Evolutionary conservation across 345 rosid genomes (phyloP).

Genomic region (Adansonia digitata): DNA sequence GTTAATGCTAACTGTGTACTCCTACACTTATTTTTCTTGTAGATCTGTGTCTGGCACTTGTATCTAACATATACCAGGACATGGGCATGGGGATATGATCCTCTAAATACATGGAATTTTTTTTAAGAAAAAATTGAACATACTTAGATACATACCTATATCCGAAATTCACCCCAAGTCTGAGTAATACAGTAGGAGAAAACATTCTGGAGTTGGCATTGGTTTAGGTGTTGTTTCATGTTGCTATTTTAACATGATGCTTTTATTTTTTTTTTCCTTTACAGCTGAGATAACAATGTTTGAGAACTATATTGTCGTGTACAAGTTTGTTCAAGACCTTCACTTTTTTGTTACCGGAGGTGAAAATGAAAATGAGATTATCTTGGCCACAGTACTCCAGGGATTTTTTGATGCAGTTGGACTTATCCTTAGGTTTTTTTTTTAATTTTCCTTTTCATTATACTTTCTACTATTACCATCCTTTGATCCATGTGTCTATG

Average conservation of each 20-base stretch:
- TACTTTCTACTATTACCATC: background rate
- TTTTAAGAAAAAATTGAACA: too few species aligned
- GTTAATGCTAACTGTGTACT: background rate
- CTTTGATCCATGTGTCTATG: background rate
- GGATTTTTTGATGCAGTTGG: conserved; percentile 79
- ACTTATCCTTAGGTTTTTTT: conserved; percentile 69
- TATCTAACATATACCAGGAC: background rate
- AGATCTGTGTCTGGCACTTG: background rate
- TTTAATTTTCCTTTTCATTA: too few species aligned
- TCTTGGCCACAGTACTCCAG: conserved; percentile 66
- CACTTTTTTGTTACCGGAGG: conserved; percentile 86
- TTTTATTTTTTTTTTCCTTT: conserved; percentile 15
- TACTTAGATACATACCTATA: too few species aligned
- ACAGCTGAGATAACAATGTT: conserved; percentile 73
- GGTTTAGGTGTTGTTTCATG: conserved; percentile 2
- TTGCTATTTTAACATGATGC: conserved; percentile 4
- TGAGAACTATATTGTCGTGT: conserved; percentile 57
- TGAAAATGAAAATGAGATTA: conserved; percentile 81
- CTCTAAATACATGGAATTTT: background rate
- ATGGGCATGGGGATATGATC: background rate
- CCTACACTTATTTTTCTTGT: background rate
- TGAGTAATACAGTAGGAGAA: background rate
- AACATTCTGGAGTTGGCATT: background rate
- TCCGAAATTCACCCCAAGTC: too few species aligned
- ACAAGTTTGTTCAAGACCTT: conserved; percentile 81